A percentile compares a stretch with the other conserved stretches of the same genome.
Conservation (phyloP, 164 flowering plant genomes). For the Euptelea pleiosperma region DNA sequence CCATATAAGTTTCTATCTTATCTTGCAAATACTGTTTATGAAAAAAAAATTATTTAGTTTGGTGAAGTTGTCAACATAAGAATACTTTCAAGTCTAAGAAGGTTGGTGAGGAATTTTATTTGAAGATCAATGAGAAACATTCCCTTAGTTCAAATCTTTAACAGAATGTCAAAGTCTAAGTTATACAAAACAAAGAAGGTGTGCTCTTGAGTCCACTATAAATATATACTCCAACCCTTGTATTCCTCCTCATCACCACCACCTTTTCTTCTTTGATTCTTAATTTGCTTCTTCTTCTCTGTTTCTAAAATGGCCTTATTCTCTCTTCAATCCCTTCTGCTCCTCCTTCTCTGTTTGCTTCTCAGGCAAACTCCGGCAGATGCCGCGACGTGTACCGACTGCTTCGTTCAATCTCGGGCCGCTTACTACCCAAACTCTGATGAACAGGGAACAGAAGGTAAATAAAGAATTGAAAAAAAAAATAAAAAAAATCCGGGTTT, state of each 20-base stretch:
- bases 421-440: slow-evolving; percentile 69
- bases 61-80: neutral
- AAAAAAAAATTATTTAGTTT: too few species aligned
- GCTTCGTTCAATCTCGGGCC: slow-evolving; percentile 60
- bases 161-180: slow-evolving; percentile 28
- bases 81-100: slow-evolving; percentile 10
- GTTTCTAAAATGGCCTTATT: slow-evolving; percentile 34
- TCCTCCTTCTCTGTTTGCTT: slow-evolving; percentile 25
- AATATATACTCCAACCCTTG: slow-evolving; percentile 19
- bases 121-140: slow-evolving; percentile 2
- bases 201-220: slow-evolving; percentile 26
- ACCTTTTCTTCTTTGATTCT: slow-evolving; percentile 8
- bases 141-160: slow-evolving; percentile 8
- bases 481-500: neutral
- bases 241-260: slow-evolving; percentile 14
- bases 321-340: slow-evolving; percentile 18
- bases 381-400: slow-evolving; percentile 51
- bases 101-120: slow-evolving; percentile 11
- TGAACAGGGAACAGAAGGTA: slow-evolving; percentile 66
- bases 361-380: slow-evolving; percentile 27
- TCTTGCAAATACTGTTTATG: too few species aligned
- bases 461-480: slow-evolving; percentile 6
- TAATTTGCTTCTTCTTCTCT: neutral
- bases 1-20: too few species aligned
- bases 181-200: slow-evolving; percentile 11